Base-by-base conservation (phyloP, 163 green algal genomes). In the Smithsoniella earleae region DNA sequence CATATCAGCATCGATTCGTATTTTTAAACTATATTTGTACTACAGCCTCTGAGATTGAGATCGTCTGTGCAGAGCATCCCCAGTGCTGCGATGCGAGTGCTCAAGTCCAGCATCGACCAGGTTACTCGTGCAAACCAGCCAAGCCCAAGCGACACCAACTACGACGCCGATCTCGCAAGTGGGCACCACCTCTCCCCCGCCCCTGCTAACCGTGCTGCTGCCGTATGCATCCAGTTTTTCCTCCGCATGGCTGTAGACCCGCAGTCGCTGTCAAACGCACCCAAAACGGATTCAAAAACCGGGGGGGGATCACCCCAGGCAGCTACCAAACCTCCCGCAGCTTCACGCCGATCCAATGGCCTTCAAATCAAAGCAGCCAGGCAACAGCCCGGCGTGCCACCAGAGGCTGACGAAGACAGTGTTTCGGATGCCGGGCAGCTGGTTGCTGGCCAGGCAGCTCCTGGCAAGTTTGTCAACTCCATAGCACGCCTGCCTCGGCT, bases 41-140 rank as follows among this genome's bases (percentile, higher is more conserved):
- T n/a, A n/a, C n/a, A n/a, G n/a, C n/a, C n/a, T n/a, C n/a, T n/a
- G n/a, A n/a, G n/a, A n/a, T n/a, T n/a, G n/a, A n/a, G n/a, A n/a
- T n/a, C n/a, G n/a, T n/a, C n/a, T 13, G 13, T 69, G 58, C 58
- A 69, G 58, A 69, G 58, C 58, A 69, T 69, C 43, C 58, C 58
- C 31, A 31, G 58, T 0, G 20, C 58, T 10, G 58, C 43, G 10
- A 69, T 69, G 58, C 20, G 58, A 5, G 58, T 69, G 0, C 43
- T 69, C 2, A 69, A 69, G 58, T 33, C 58, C 3, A 69, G 30
- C 58, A 34, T 69, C 16, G 58, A 69, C 25, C 30, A 69, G n/a
- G 16, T 64, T 27, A 64, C 49, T 10, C 25, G 49, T 27, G 49
- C 31, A 27, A 6, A 36, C 25, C 8, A 25, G 49, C 49, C 25